phyloP scores from a whole-genome alignment of 2,329 filamentous ascomycete species.

The Passalora sequoiae region DNA sequence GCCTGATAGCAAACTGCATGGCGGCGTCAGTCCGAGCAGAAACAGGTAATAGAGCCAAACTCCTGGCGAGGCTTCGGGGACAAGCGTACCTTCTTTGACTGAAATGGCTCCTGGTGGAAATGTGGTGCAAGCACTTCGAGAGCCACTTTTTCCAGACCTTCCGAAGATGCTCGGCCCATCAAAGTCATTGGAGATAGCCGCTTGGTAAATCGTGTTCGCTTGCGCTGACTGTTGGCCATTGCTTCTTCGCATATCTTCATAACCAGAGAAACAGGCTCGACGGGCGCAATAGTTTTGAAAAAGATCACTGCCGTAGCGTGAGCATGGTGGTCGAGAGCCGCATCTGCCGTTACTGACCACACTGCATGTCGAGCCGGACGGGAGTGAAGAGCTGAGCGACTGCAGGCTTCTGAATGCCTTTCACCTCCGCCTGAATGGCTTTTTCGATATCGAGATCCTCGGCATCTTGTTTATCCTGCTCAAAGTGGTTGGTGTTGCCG shows the following conservation, averaged over 20 bases:
- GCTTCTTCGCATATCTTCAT: slow-evolving; percentile 55
- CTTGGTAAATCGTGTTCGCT: slow-evolving; percentile 55
- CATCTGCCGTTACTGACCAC: slow-evolving; percentile 39
- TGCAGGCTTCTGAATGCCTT: slow-evolving; percentile 52
- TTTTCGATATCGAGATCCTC: slow-evolving; percentile 60
- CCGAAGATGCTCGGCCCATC: slow-evolving; percentile 63
- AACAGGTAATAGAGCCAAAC: background rate
- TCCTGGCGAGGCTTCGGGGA: slow-evolving; percentile 5
- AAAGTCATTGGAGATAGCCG: slow-evolving; percentile 56
- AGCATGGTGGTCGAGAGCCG: slow-evolving; percentile 2
- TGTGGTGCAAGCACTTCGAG: slow-evolving; percentile 57
- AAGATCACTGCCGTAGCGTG: slow-evolving; percentile 45
- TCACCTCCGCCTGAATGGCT: slow-evolving; percentile 67
- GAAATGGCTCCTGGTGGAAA: slow-evolving; percentile 53
- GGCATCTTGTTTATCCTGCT: slow-evolving; percentile 38
- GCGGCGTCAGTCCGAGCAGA: slow-evolving; percentile 4
- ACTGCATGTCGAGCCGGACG: slow-evolving; percentile 52
- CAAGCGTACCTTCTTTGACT: slow-evolving; percentile 48
- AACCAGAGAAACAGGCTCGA: slow-evolving; percentile 58
- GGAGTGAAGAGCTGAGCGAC: slow-evolving; percentile 48
- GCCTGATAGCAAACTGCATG: slow-evolving; percentile 72
- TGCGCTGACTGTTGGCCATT: slow-evolving; percentile 44
- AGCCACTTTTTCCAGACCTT: slow-evolving; percentile 62
- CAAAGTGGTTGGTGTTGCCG: slow-evolving; percentile 32
- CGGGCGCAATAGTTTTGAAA: slow-evolving; percentile 51